Evolutionary conservation across 257 asterid species (phyloP).

Genomic region (Solanum stenotomum): DNA sequence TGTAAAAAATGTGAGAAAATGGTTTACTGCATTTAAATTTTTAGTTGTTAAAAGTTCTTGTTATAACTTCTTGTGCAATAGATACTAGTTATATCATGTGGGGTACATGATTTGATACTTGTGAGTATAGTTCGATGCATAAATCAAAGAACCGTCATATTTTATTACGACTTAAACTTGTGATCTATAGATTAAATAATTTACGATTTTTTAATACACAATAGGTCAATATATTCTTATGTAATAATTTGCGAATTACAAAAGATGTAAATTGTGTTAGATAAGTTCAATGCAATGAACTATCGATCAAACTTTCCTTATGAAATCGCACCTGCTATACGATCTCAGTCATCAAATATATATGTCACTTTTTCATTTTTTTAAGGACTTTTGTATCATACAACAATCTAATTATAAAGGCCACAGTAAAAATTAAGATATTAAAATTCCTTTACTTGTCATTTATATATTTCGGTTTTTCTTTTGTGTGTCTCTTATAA

Average conservation of each 20-base stretch:
- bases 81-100: not conserved
- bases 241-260: not conserved
- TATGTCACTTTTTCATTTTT: not conserved
- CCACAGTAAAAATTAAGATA: not conserved
- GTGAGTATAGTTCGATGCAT: not conserved
- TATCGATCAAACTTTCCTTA: not conserved
- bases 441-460: not conserved
- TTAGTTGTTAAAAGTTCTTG: not conserved
- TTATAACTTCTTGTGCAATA: not conserved
- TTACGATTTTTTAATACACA: too few species aligned
- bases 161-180: not conserved
- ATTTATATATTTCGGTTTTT: not conserved
- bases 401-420: not conserved
- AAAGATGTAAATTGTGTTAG: not conserved
- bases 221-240: not conserved
- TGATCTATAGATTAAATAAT: not conserved
- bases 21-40: not conserved
- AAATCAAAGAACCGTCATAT: not conserved
- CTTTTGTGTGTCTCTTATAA: not conserved
- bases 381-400: not conserved
- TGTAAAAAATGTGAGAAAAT: constrained; percentile 49
- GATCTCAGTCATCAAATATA: not conserved
- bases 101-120: not conserved
- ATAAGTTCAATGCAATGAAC: not conserved
- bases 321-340: not conserved